Evolutionary conservation across 345 rosid genomes (phyloP), one percentile per base, ranked within the genome.

Genomic region (Populus nigra): DNA sequence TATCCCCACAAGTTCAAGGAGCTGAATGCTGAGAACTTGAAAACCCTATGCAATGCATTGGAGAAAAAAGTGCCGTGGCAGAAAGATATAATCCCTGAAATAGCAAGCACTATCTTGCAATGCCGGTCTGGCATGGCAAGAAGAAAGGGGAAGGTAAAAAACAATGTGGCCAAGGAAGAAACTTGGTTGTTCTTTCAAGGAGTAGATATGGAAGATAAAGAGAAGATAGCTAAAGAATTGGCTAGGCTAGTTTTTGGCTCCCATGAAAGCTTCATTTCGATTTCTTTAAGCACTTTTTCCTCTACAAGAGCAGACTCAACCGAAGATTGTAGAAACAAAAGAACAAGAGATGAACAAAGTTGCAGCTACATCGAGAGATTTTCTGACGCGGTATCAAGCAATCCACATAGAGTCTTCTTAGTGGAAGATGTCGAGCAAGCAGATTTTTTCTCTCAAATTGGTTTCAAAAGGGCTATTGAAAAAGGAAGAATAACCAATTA

Each of bases 371-470:
- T 94, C 7, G 90, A 92, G 78, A 87, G 89, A 76, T 91, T 94
- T 72, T 80, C 85, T 2, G 93, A 94, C 79, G 96, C 92, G 7
- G 85, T 87, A 10, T 82, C 87, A 2, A 75, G 35, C 5, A 86
- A 94, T 79, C 96, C 97, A 2, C 93, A 78, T 35, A 80, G 98
- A 76, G 96, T 94, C 25, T 92, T 94, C 82, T 84, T 92, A 1
- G 80, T 94, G 16, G 94, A 91, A 76, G 97, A 92, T 71, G 87
- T 89, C 27, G 98, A 90, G 69, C 92, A 90, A 85, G 88, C 94
- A 3, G 93, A 94, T 76, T 89, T 84, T 68, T 81, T 78, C 63
- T 88, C 92, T 45, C 90, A 85, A 82, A 78, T 86, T 50, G 92
- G 90, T 31, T 87, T 94, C 87, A 91, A 88, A 83, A 87, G 88